phyloP scores from a whole-genome alignment of 768 basidiomycete species.

The Pisolithus tinctorius region DNA sequence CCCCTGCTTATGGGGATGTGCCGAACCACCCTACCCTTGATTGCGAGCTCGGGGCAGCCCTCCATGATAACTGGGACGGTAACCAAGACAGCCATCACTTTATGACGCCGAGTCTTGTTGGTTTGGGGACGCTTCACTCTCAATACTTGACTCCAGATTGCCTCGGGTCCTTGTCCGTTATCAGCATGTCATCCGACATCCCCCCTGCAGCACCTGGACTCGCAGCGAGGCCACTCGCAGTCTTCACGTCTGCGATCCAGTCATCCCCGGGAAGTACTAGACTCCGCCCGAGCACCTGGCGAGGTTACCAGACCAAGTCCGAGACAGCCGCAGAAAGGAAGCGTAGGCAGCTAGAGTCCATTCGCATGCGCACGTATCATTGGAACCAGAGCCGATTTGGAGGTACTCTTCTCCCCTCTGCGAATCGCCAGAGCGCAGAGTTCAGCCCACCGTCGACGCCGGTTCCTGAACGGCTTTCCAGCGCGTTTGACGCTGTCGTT shows the following conservation, averaged over 20 bases:
- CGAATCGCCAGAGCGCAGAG: slow-evolving; percentile 10
- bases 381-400: slow-evolving; percentile 55
- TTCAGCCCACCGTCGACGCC: slow-evolving; percentile 24
- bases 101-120: slow-evolving; percentile 50
- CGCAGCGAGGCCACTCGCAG: background rate
- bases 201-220: background rate
- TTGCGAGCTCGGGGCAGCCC: slow-evolving; percentile 52
- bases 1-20: slow-evolving; percentile 3
- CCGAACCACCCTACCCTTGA: slow-evolving; percentile 36
- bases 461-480: slow-evolving; percentile 35
- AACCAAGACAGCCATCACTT: slow-evolving; percentile 37
- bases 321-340: slow-evolving; percentile 19
- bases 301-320: slow-evolving; percentile 1
- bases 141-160: slow-evolving; percentile 22
- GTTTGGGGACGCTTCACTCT: slow-evolving; percentile 35
- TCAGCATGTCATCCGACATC: background rate
- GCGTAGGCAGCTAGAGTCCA: slow-evolving; percentile 39
- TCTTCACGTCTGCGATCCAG: slow-evolving; percentile 1
- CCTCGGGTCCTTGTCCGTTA: slow-evolving; percentile 1
- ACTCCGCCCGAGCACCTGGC: slow-evolving; percentile 10
- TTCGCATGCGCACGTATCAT: slow-evolving; percentile 50
- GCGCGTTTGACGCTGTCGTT: slow-evolving; percentile 40
- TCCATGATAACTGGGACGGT: slow-evolving; percentile 23
- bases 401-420: slow-evolving; percentile 24
- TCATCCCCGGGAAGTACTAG: slow-evolving; percentile 5